Base-by-base conservation (phyloP, 108 stramenopile genomes). In the Cyclotella sp. region DNA sequence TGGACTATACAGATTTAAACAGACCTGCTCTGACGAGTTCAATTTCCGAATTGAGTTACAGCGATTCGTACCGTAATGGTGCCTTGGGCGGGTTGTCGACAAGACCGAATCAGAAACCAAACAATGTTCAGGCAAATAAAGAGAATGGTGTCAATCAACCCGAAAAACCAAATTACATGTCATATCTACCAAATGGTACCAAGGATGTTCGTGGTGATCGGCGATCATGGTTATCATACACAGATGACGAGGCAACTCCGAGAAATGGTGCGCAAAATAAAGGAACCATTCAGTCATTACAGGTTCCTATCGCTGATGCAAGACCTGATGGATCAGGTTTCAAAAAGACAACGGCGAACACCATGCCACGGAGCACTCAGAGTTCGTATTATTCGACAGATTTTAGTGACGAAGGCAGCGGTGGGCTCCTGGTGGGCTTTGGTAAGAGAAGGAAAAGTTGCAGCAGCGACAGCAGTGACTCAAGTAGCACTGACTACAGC, bases 381-480 rank as follows among this genome's bases (percentile, higher is more conserved):
- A 64, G 63, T 26, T 70, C 73, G 14, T 62, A 30, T 47, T 59
- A 65, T 64, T 69, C 80, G n/a, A 69, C 80, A 28, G 73, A 81
- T 44, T 75, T 75, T 47, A 63, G 62, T 59, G 68, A 68, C 41
- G 76, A 67, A 10, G 80, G 68, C 24, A 52, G 28, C 49, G 70
- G 42, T 49, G 81, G 81, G 19, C 66, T 82, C 49, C 70, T 82
- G 49, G 81, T 82, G 59, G 81, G 81, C 12, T 82, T 82, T 62
- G 81, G 81, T 22, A 68, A 57, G 44, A 74, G 80, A 66, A 29
- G 28, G 22, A 59, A 68, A 40, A 53, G 43, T 13, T 43, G 29
- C 24, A 43, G 47, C 11, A 65, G 53, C 61, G 52, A 46, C 26
- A 57, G 40, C n/a, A 75, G 70, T 58, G 28, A 43, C 27, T 61